phyloP scores from a whole-genome alignment of 768 basidiomycete genomes.

The Boletus pseudo-olivaceus region DNA sequence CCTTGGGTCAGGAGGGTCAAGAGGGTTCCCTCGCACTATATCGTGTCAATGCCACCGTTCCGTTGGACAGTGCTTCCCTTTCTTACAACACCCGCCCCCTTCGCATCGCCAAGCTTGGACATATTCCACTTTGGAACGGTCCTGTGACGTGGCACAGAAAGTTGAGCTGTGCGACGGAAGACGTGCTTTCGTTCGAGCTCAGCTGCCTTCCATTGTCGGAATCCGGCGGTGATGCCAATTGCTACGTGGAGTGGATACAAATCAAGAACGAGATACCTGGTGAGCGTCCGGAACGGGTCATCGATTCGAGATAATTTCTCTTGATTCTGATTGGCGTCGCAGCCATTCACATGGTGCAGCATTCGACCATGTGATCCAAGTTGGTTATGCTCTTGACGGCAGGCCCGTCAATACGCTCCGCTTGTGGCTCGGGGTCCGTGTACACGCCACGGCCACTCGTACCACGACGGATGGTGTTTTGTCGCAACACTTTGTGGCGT shows the following conservation, averaged over 20 bases:
- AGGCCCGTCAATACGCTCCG: not conserved
- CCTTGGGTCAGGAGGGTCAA: not conserved
- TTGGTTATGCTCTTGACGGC: not conserved
- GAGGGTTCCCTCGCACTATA: slow-evolving; percentile 4
- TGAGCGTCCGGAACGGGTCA: not conserved
- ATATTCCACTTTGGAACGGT: not conserved
- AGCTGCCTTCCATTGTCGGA: slow-evolving; percentile 6
- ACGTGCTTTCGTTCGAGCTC: slow-evolving; percentile 12
- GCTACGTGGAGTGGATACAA: slow-evolving; percentile 9
- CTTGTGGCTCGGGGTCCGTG: not conserved
- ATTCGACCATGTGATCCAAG: slow-evolving; percentile 2
- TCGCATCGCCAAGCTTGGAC: slow-evolving; percentile 4
- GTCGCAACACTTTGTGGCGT: too few species aligned
- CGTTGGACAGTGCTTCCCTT: slow-evolving; percentile 5
- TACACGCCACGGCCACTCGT: not conserved
- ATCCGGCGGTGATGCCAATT: not conserved
- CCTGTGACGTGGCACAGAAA: slow-evolving; percentile 9
- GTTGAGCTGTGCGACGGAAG: slow-evolving; percentile 5
- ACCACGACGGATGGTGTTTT: too few species aligned
- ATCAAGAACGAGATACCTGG: slow-evolving; percentile 8
- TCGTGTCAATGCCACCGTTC: slow-evolving; percentile 8
- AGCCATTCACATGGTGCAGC: slow-evolving; percentile 14
- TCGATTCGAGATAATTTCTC: not conserved
- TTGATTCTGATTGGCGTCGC: not conserved
- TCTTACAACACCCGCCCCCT: slow-evolving; percentile 8